phyloP scores from a whole-genome alignment of 2,329 filamentous ascomycete species.

The Colletotrichum somersetense region DNA sequence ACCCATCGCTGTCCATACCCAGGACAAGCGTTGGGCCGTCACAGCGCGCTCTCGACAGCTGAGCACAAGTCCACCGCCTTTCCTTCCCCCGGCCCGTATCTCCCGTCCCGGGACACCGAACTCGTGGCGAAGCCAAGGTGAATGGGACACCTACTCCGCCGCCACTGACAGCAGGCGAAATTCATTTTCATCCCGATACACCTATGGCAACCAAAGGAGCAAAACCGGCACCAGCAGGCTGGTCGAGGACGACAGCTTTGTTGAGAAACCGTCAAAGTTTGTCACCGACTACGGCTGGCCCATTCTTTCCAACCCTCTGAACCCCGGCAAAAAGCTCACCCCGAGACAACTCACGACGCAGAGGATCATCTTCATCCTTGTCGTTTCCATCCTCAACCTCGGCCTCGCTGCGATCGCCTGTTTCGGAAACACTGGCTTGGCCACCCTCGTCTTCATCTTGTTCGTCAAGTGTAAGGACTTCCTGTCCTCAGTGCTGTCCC shows the following conservation, averaged over 20 bases:
- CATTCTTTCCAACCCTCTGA: constrained; percentile 12
- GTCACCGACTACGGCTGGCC: constrained; percentile 27
- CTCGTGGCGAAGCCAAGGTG: constrained; percentile 24
- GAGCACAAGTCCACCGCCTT: not conserved
- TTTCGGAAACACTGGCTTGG: constrained; percentile 12
- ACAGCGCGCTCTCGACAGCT: not conserved
- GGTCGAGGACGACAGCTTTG: not conserved
- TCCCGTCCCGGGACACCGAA: constrained; percentile 16
- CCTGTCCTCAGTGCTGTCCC: constrained; percentile 11
- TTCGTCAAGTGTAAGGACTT: constrained; percentile 27
- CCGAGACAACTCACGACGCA: constrained; percentile 8
- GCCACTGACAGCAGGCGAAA: constrained; percentile 9
- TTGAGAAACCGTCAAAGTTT: constrained; percentile 19
- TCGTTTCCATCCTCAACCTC: constrained; percentile 12
- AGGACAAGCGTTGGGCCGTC: constrained; percentile 12
- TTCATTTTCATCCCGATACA: not conserved
- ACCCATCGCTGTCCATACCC: not conserved
- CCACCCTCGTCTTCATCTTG: constrained; percentile 15
- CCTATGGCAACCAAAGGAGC: not conserved
- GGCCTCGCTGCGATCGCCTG: constrained; percentile 11
- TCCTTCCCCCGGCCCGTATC: not conserved
- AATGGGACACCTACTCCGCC: constrained; percentile 26
- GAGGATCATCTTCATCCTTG: not conserved
- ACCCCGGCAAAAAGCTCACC: constrained; percentile 20
- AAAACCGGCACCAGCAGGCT: not conserved